Evolutionary conservation across 345 rosid species (phyloP), one percentile per base, ranked within the genome.

Genomic region (Gossypium ekmanianum): DNA sequence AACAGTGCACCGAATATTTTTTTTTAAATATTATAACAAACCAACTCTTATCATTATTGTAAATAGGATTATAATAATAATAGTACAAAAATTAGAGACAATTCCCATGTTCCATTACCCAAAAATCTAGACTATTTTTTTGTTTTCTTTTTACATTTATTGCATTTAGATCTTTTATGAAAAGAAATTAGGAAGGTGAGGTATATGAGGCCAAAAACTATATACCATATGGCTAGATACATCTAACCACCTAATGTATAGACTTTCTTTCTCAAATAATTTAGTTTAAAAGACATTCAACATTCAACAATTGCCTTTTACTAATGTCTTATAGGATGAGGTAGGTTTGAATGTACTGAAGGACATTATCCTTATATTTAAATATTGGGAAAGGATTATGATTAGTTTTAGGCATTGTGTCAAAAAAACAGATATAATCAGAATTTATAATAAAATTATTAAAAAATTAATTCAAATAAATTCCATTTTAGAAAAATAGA

Each of bases 181-280:
- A 34, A 5, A 34, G 7, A 34, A 34, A 34, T 68, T 3, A 45
- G 41, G 72, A 68, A 68, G 48, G 41, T 68, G 56, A 55, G 24
- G 58, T 2, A 47, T 47, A 11, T 11, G 51, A 73, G 70, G 74
- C 58, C 74, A 59, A 76, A 47, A 47, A 9, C 18, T 13, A 44
- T n/a, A 5, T n/a, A 41, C 11, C 9, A 44, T 43, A 70, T 55
- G 11, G 16, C 16, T 47, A n/a, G 39, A 26, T 61, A 51, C 58
- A 74, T 68, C 75, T 26, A 69, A 12, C 70, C 48, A 69, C 65
- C 74, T 69, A 59, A 74, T 79, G 55, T 48, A 20, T 47, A 43
- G 68, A n/a, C 61, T 74, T 45, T 45, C 11, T 34, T 34, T 34
- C 39, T 34, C 39, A 34, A 34, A 34, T 34, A 34, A 34, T 34